Conservation (phyloP, 2,329 filamentous ascomycete species). For the Claviceps citrina region DNA sequence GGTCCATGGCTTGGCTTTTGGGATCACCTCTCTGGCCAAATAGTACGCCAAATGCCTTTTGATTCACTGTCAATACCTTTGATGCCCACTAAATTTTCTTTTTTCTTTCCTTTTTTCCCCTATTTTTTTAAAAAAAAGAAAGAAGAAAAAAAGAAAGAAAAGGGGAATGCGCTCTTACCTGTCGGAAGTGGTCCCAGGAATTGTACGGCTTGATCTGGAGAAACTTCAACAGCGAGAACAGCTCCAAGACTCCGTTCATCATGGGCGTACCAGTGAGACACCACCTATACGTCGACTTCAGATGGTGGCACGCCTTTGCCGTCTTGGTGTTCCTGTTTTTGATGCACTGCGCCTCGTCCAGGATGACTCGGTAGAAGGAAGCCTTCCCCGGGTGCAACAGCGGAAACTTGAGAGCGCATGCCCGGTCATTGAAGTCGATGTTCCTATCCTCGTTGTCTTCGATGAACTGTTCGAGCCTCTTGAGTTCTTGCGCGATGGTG, state of each 20-base stretch:
- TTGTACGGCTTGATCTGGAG: slow-evolving; percentile 63
- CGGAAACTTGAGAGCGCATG: slow-evolving; percentile 27
- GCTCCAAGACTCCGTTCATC: slow-evolving; percentile 70
- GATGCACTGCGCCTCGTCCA: slow-evolving; percentile 76
- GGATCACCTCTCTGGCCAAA: slow-evolving; percentile 30
- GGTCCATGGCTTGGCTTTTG: slow-evolving; percentile 48
- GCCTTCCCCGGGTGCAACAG: slow-evolving; percentile 44
- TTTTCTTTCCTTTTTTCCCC: too few relatives aligned
- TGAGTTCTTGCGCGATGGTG: slow-evolving; percentile 49
- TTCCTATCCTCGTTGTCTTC: slow-evolving; percentile 29
- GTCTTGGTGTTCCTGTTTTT: slow-evolving; percentile 62
- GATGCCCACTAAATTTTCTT: too few relatives aligned
- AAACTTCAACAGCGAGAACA: slow-evolving; percentile 65
- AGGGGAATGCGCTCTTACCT: slow-evolving; percentile 20
- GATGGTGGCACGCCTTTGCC: slow-evolving; percentile 49
- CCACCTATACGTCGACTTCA: slow-evolving; percentile 62
- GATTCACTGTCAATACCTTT: slow-evolving; percentile 8
- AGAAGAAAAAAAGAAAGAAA: too few relatives aligned
- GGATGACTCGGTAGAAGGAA: slow-evolving; percentile 63
- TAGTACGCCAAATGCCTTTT: slow-evolving; percentile 24
- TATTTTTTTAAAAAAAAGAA: too few relatives aligned
- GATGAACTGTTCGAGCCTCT: slow-evolving; percentile 40
- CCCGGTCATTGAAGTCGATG: slow-evolving; percentile 22
- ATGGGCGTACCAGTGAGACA: slow-evolving; percentile 71
- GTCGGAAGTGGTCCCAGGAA: slow-evolving; percentile 44